Evolutionary conservation across 2,329 filamentous ascomycete genomes (phyloP).

Genomic region (Pestalotiopsis sp.): DNA sequence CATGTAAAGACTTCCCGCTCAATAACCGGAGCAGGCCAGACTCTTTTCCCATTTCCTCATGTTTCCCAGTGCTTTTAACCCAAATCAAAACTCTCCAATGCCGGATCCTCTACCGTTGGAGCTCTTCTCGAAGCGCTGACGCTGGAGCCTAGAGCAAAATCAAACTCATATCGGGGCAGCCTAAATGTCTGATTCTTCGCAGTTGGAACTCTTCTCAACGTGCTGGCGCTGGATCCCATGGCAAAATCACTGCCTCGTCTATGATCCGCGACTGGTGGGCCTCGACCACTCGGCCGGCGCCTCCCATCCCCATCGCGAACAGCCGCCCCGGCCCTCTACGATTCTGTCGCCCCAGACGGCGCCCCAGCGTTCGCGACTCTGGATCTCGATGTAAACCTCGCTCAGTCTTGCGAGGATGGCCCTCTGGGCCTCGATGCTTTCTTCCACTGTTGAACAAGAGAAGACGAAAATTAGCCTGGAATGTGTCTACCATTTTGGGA

Average conservation of each 20-base stretch:
- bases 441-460: slow-evolving; percentile 31
- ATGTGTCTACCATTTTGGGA: not conserved
- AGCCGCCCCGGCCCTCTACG: slow-evolving; percentile 16
- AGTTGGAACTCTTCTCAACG: too few species aligned
- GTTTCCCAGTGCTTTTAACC: not conserved
- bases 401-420: slow-evolving; percentile 47
- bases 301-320: not conserved
- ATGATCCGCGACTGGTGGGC: not conserved
- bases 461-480: not conserved
- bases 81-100: not conserved
- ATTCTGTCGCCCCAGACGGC: slow-evolving; percentile 32
- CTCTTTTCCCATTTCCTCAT: not conserved
- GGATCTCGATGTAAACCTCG: slow-evolving; percentile 53
- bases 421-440: slow-evolving; percentile 49
- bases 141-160: too few species aligned
- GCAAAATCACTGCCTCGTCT: not conserved
- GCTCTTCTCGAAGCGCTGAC: too few species aligned
- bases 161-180: too few species aligned
- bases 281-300: not conserved
- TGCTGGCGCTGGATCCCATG: too few species aligned
- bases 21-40: not conserved
- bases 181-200: too few species aligned
- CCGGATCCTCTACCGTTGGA: not conserved
- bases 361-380: slow-evolving; percentile 43
- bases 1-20: not conserved